Conservation (phyloP, 352 stramenopile species). For the Hyaloperonospora arabidopsidis region DNA sequence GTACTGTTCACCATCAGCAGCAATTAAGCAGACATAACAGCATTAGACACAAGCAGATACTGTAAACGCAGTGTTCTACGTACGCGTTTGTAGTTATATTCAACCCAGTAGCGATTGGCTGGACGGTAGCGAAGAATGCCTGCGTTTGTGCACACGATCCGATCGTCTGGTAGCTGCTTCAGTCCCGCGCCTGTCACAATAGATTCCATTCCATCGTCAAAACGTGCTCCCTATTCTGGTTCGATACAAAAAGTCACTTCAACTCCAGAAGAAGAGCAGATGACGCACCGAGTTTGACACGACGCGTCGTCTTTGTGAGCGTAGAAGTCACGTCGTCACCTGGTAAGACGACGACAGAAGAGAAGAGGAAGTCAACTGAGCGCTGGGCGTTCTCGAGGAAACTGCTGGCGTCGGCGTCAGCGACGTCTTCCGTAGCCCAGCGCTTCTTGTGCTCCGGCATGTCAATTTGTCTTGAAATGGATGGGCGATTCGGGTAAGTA, state of each 20-base stretch:
- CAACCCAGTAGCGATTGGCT: constrained; percentile 85
- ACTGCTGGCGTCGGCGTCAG: constrained; percentile 35
- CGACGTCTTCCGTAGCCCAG: constrained; percentile 29
- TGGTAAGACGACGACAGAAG: constrained; percentile 54
- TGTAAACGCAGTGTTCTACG: constrained; percentile 10
- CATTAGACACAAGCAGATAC: neutral
- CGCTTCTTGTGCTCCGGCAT: constrained; percentile 47
- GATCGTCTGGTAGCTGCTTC: constrained; percentile 43
- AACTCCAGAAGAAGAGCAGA: neutral
- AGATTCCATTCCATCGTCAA: no score
- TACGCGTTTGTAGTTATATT: constrained; percentile 84
- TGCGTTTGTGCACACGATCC: constrained; percentile 72
- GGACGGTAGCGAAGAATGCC: constrained; percentile 80
- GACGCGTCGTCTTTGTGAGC: constrained; percentile 63
- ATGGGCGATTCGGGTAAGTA: constrained; percentile 26
- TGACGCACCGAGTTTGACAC: constrained; percentile 55
- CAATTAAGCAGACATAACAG: constrained; percentile 2
- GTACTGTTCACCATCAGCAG: constrained; percentile 41
- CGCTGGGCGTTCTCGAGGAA: constrained; percentile 74
- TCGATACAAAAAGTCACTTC: no score
- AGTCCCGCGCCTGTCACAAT: constrained; percentile 43
- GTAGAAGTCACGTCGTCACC: constrained; percentile 73
- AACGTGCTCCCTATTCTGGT: no score
- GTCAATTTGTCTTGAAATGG: constrained; percentile 9
- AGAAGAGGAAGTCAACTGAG: constrained; percentile 75